These are phyloP conservation scores for Cyanodermella asteris DNA, from an alignment of 2,329 filamentous ascomycete species.

Conservation along the genomic window DNA sequence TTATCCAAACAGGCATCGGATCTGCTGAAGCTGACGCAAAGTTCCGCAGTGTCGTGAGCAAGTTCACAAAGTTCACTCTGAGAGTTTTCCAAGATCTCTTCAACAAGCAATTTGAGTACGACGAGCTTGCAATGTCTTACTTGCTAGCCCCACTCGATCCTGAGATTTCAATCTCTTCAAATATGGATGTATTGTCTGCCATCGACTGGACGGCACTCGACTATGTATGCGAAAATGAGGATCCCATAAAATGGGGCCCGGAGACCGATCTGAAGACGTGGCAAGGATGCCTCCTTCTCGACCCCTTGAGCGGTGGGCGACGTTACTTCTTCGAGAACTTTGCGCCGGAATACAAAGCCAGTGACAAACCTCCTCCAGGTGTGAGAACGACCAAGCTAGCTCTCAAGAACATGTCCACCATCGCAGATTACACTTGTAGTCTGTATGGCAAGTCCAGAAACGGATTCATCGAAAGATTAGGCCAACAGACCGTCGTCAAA, in stretches of 20 bases:
- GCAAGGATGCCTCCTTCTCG: constrained; percentile 30
- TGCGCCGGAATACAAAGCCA: constrained; percentile 33
- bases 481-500: constrained; percentile 59
- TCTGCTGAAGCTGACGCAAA: no score
- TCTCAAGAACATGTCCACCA: constrained; percentile 33
- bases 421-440: constrained; percentile 68
- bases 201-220: constrained; percentile 24
- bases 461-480: no score
- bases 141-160: constrained; percentile 55
- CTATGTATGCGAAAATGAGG: constrained; percentile 12
- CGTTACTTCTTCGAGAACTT: constrained; percentile 32
- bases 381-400: constrained; percentile 16
- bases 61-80: constrained; percentile 52
- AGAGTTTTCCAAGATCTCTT: constrained; percentile 65
- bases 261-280: constrained; percentile 19
- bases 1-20: no score
- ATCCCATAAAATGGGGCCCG: constrained; percentile 22
- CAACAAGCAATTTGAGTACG: constrained; percentile 58
- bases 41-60: no score
- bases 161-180: no score
- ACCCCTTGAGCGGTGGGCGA: constrained; percentile 33
- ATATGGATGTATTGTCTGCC: no score
- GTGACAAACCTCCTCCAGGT: constrained; percentile 41
- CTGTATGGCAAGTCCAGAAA: constrained; percentile 40
- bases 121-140: constrained; percentile 49